Evolutionary conservation across 179 eudicot genomes (phyloP).

Genomic region (Silene noctiflora): DNA sequence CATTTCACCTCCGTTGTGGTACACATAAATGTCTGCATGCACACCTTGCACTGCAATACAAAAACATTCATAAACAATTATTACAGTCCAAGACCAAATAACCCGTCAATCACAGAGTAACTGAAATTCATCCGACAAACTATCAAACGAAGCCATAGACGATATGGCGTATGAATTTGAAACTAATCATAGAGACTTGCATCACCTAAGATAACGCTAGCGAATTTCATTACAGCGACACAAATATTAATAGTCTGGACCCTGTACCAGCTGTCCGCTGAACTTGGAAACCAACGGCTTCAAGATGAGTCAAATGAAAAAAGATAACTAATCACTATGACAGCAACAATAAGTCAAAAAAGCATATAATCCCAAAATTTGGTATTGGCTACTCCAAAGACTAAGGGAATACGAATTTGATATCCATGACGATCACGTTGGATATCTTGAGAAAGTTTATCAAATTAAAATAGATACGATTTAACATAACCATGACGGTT

Average conservation of each 20-base stretch:
- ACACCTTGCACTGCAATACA: conserved; percentile 38
- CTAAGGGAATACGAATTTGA: too few species aligned
- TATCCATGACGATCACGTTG: too few species aligned
- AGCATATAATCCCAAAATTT: not conserved
- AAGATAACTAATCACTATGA: too few species aligned
- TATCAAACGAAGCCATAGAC: too few species aligned
- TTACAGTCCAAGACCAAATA: too few species aligned
- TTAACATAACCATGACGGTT: too few species aligned
- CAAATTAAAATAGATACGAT: too few species aligned
- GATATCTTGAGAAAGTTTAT: too few species aligned
- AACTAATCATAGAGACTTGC: not conserved
- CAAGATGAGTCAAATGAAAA: not conserved
- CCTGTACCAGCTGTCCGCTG: too few species aligned
- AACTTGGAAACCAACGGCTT: not conserved
- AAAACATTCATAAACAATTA: not conserved
- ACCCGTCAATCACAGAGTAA: not conserved
- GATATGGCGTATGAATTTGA: too few species aligned
- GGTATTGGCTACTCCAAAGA: not conserved
- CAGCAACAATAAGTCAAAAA: too few species aligned
- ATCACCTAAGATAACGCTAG: not conserved
- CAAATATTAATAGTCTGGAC: not conserved
- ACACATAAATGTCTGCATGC: conserved; percentile 43
- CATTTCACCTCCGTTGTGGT: conserved; percentile 41
- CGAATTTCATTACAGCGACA: not conserved
- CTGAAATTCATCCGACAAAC: too few species aligned